Evolutionary conservation across 495 filamentous ascomycete species (phyloP).

Genomic region (Pyrenula massariospora): DNA sequence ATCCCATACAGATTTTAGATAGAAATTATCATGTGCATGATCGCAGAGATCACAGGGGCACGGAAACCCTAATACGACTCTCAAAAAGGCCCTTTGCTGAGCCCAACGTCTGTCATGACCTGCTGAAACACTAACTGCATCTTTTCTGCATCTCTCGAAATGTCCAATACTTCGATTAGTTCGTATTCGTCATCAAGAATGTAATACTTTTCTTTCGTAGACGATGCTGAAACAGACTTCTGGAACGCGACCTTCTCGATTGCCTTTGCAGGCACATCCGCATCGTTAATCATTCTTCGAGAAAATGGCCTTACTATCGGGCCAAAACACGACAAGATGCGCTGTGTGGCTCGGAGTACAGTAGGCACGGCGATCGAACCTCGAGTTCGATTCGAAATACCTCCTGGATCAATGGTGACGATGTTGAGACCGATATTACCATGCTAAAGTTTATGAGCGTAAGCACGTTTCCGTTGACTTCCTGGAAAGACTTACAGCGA

Average conservation of each 20-base stretch:
- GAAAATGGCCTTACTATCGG: constrained; percentile 27
- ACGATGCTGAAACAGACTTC: constrained; percentile 18
- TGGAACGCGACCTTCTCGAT: constrained; percentile 29
- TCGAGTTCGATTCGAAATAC: constrained; percentile 19
- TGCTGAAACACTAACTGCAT: neutral
- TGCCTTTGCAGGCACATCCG: constrained; percentile 27
- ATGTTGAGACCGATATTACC: constrained; percentile 27
- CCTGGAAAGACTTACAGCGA: constrained; percentile 16
- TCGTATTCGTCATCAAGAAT: constrained; percentile 27
- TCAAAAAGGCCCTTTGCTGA: neutral
- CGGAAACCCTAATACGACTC: neutral
- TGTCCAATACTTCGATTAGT: neutral
- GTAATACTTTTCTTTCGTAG: constrained; percentile 27
- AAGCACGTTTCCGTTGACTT: neutral
- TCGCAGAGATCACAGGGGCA: neutral
- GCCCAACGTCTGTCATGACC: neutral
- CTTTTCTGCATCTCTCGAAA: neutral
- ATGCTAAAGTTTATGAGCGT: constrained; percentile 11
- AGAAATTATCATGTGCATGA: neutral
- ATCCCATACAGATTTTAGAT: too few relatives aligned
- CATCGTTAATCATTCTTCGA: constrained; percentile 27
- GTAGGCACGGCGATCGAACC: constrained; percentile 16
- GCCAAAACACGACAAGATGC: constrained; percentile 24
- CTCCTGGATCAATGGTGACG: constrained; percentile 30
- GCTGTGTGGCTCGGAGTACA: constrained; percentile 23